These are phyloP conservation scores for Cyanidiococcus yangmingshanensis DNA, from an alignment of 23 red algal genomes.

Conservation along the genomic window DNA sequence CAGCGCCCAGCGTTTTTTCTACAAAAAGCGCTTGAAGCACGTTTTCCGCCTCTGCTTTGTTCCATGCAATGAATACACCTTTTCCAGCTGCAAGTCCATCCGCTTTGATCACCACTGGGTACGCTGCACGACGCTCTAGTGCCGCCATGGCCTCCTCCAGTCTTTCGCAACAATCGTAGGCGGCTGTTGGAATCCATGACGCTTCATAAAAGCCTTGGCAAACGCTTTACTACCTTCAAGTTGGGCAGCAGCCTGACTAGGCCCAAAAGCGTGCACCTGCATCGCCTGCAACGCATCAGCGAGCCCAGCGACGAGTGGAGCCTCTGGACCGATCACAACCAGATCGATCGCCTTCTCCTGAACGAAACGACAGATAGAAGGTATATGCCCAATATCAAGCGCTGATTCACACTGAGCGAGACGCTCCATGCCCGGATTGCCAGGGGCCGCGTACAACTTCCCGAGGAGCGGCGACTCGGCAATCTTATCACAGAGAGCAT, in stretches of 20 bases:
- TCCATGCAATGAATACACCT: conserved; percentile 69
- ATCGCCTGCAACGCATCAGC: conserved; percentile 44
- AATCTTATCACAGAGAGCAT: conserved; percentile 62
- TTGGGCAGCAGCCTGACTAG: conserved; percentile 46
- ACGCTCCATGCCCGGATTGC: conserved; percentile 62
- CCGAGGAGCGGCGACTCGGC: conserved; percentile 43
- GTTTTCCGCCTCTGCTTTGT: conserved; percentile 34
- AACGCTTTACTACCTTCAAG: conserved; percentile 87
- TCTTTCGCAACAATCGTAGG: conserved; percentile 44
- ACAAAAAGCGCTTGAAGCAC: conserved; percentile 63
- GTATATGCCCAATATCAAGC: conserved; percentile 31
- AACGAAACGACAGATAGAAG: conserved; percentile 36
- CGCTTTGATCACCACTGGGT: conserved; percentile 79
- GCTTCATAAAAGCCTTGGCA: conserved; percentile 63
- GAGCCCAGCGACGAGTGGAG: conserved; percentile 61
- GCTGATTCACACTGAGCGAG: conserved; percentile 25
- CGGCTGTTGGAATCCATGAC: conserved; percentile 77
- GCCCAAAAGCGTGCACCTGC: conserved; percentile 68
- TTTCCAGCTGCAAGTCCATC: conserved; percentile 94
- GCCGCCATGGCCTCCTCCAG: conserved; percentile 36
- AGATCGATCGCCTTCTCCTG: conserved; percentile 39
- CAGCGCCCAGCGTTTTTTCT: conserved; percentile 40
- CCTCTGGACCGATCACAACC: conserved; percentile 80
- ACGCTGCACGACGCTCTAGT: conserved; percentile 28
- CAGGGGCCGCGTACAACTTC: conserved; percentile 49